Base-by-base conservation (phyloP, 768 basidiomycete species). In the Sarcomyxa edulis region DNA sequence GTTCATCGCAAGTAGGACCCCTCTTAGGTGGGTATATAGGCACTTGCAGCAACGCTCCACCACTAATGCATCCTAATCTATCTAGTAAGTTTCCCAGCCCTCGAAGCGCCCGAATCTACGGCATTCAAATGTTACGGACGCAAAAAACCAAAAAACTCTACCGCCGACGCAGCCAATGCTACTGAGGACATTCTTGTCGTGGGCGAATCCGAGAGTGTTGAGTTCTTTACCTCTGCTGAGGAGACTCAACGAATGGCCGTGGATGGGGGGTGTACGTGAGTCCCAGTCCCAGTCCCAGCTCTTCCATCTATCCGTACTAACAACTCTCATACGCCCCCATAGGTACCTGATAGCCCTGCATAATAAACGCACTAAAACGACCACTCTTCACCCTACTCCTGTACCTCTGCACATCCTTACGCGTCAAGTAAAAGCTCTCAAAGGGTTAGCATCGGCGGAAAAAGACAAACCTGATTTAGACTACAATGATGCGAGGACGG, bases 341-440 rank as follows among this genome's bases (percentile, higher is more conserved):
- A 88, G 91, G 50, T 98, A 98, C 57, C 65, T 94, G 28, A 61
- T 96, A 16, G 93, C 83, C 4, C 67, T 95, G 15, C 84, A 82
- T 54, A 82, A 93, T 62, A 86, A 81, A 39, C 68, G 72, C 30
- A 90, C 82, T 12, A 76, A 78, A 32, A 71, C 71, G n/a, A 67
- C 92, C 38, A 75, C 71, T 16, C 60, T 94, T 14, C 77, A 86
- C 12, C 74, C 83, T 10, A 69, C 78, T 1, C 70, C 84, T 1
- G 68, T 84, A 49, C 72, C 88, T 37, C 69, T 73, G n/a, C 63
- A 71, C 45, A 68, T 92, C 31, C 57, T 96, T 19, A 69, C 78
- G 4, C 84, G 82, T 26, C 74, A 80, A 16, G 89, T 95, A 43
- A 98, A 95, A 59, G 78, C 84, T 6, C 69, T 95, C 32, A 92